These are phyloP conservation scores for Pulveroboletus sp. DNA, from an alignment of 768 basidiomycete genomes.

Conservation along the genomic window DNA sequence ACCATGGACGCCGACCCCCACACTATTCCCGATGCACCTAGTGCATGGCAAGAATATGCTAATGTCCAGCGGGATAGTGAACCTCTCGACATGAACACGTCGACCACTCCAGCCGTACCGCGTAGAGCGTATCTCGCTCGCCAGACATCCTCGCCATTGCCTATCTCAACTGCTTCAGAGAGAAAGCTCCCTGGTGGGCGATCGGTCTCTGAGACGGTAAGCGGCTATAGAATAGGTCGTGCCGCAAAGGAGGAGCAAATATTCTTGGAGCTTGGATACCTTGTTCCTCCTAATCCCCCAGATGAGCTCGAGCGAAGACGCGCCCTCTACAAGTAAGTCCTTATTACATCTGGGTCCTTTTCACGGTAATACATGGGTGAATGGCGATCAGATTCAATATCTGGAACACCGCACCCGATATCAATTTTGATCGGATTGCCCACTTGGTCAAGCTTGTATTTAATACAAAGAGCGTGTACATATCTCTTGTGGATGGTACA, in stretches of 20 bases:
- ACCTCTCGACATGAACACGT: slow-evolving; percentile 27
- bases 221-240: slow-evolving; percentile 38
- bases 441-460: slow-evolving; percentile 93
- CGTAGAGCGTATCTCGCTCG: slow-evolving; percentile 53
- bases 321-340: slow-evolving; percentile 74
- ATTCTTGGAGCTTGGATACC: slow-evolving; percentile 59
- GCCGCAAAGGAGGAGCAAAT: slow-evolving; percentile 64
- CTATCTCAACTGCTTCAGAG: slow-evolving; percentile 36
- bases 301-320: slow-evolving; percentile 78
- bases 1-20: slow-evolving; percentile 15
- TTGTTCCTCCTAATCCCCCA: slow-evolving; percentile 79
- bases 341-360: background rate
- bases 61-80: slow-evolving; percentile 25
- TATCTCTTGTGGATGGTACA: slow-evolving; percentile 78
- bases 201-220: slow-evolving; percentile 31
- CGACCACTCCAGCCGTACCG: slow-evolving; percentile 45
- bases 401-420: slow-evolving; percentile 78
- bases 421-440: slow-evolving; percentile 90
- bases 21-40: slow-evolving; percentile 15
- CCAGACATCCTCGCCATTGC: slow-evolving; percentile 62
- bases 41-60: slow-evolving; percentile 26
- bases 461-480: slow-evolving; percentile 77
- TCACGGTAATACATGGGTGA: slow-evolving; percentile 1
- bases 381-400: slow-evolving; percentile 72
- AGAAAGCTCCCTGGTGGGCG: slow-evolving; percentile 30